A percentile compares a stretch with the other conserved stretches of the same genome.
Evolutionary conservation across 2,329 filamentous ascomycete genomes (phyloP).

Genomic region (Aspergillus arachidicola): DNA sequence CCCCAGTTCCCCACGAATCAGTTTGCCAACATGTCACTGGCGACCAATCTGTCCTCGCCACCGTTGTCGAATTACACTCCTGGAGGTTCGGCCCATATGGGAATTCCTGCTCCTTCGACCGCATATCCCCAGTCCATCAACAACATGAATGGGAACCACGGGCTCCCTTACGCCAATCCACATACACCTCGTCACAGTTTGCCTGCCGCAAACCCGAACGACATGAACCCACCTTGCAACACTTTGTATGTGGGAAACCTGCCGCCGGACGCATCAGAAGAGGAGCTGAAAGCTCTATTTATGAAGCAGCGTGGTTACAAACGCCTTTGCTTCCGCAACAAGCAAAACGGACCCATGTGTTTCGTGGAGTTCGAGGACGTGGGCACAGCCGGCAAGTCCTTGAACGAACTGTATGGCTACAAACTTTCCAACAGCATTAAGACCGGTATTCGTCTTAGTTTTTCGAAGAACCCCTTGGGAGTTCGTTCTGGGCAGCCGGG

Average conservation of each 20-base stretch:
- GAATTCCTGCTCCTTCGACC: constrained; percentile 54
- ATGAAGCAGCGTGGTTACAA: constrained; percentile 94
- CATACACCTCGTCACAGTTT: constrained; percentile 68
- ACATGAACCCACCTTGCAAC: constrained; percentile 97
- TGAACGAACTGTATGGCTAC: constrained; percentile 86
- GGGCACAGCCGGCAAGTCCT: constrained; percentile 84
- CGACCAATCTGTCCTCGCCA: constrained; percentile 63
- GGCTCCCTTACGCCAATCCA: constrained; percentile 60
- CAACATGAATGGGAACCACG: constrained; percentile 50
- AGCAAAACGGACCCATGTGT: constrained; percentile 96
- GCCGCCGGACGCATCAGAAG: constrained; percentile 87
- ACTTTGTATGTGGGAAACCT: constrained; percentile 98
- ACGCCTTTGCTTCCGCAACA: constrained; percentile 89
- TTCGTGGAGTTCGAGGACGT: constrained; percentile 98
- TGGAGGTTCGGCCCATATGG: constrained; percentile 50
- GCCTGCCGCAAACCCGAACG: constrained; percentile 87
- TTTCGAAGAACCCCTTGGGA: constrained; percentile 95
- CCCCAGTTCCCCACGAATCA: constrained; percentile 70
- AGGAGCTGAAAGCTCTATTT: constrained; percentile 92
- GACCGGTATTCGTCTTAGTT: constrained; percentile 91
- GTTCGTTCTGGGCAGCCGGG: constrained; percentile 76
- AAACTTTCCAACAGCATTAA: constrained; percentile 89
- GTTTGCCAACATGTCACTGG: constrained; percentile 71
- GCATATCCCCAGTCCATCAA: constrained; percentile 63
- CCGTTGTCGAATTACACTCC: constrained; percentile 58